A percentile compares a stretch with the other conserved stretches of the same genome.
These are phyloP conservation scores for Euphrasia confusa DNA, from an alignment of 257 asterid genomes.

Conservation along the genomic window DNA sequence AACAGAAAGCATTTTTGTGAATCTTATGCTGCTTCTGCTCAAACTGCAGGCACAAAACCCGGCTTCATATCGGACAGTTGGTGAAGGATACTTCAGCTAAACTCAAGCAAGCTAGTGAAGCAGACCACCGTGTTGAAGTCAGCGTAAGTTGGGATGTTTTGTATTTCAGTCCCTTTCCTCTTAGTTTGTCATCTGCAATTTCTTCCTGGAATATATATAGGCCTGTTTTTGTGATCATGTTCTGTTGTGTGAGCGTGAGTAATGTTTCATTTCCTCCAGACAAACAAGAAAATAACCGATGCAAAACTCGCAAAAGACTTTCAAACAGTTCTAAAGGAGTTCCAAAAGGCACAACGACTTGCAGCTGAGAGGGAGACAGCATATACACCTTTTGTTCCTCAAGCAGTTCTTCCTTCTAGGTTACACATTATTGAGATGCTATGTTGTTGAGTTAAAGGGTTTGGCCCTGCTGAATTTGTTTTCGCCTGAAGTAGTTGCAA, in stretches of 20 bases:
- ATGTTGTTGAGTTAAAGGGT: neutral
- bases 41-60: constrained; percentile 70
- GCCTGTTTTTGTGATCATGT: too few relatives aligned
- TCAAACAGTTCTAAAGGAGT: constrained; percentile 88
- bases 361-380: constrained; percentile 83
- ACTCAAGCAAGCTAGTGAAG: constrained; percentile 84
- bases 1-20: constrained; percentile 9
- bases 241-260: constrained; percentile 6
- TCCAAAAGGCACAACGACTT: constrained; percentile 77
- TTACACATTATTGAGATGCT: constrained; percentile 17
- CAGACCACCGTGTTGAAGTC: constrained; percentile 63
- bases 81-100: constrained; percentile 83
- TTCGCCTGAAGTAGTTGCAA: neutral
- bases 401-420: constrained; percentile 65
- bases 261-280: constrained; percentile 38
- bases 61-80: constrained; percentile 69
- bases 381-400: constrained; percentile 60
- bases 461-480: constrained; percentile 7
- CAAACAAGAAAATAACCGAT: constrained; percentile 83
- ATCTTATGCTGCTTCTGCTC: constrained; percentile 23
- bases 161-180: neutral
- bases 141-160: constrained; percentile 44
- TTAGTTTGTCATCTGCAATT: constrained; percentile 9
- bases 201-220: neutral
- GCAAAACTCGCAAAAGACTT: constrained; percentile 96